These are phyloP conservation scores for Serendipita indica DNA, from an alignment of 768 basidiomycete genomes.

Conservation along the genomic window DNA sequence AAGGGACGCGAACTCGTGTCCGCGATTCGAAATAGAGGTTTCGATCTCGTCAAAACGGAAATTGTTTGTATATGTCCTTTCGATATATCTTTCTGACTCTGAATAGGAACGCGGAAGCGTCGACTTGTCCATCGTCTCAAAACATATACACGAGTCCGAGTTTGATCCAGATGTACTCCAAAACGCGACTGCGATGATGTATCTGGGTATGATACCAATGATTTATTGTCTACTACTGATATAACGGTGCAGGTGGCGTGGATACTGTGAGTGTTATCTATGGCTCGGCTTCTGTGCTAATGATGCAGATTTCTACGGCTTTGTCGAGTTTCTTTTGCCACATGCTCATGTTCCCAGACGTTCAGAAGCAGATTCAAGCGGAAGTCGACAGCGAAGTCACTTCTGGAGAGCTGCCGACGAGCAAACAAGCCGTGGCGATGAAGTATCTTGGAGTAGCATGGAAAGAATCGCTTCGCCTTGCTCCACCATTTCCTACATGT, in stretches of 20 bases:
- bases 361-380: slow-evolving; percentile 1
- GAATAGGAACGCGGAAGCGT: background rate
- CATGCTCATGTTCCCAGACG: background rate
- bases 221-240: background rate
- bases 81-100: background rate
- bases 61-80: background rate
- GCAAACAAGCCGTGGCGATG: no score
- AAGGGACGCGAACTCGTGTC: background rate
- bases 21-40: background rate
- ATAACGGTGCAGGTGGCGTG: background rate
- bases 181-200: background rate
- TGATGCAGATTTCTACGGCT: background rate
- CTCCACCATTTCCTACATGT: no score
- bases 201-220: background rate
- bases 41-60: background rate
- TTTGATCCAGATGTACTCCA: background rate
- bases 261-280: background rate
- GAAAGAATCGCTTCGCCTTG: no score
- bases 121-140: background rate
- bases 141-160: background rate
- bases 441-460: no score
- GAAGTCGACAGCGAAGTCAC: no score
- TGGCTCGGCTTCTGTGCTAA: background rate
- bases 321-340: background rate
- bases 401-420: no score